A percentile compares a stretch with the other conserved stretches of the same genome.
Conservation (phyloP, 495 filamentous ascomycete species). For the Podospora fimiseda region DNA sequence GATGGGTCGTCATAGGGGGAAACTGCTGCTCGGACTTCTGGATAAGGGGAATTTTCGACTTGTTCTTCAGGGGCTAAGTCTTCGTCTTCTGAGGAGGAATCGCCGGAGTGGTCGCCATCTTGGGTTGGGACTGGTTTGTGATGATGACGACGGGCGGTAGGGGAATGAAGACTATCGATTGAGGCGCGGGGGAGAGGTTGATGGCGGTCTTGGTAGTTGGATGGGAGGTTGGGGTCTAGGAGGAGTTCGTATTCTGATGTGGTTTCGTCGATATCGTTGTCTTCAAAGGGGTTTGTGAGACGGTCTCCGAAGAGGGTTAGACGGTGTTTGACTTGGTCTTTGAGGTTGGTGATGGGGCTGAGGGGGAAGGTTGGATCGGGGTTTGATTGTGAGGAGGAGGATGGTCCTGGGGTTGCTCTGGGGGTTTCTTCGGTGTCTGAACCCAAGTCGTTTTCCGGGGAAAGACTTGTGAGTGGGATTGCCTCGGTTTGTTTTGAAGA, state of each 20-base stretch:
- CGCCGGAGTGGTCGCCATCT: conserved; percentile 4
- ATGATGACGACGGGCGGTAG: conserved; percentile 14
- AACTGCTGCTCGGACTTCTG: conserved; percentile 59
- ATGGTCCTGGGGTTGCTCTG: conserved; percentile 2
- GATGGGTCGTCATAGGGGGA: conserved; percentile 57
- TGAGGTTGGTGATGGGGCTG: conserved; percentile 20
- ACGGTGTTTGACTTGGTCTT: conserved; percentile 26
- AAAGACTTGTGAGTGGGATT: background rate
- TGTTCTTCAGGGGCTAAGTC: conserved; percentile 18
- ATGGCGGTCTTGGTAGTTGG: conserved; percentile 25
- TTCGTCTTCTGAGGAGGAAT: background rate
- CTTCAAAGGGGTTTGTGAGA: conserved; percentile 13
- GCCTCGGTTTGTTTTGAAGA: conserved; percentile 10
- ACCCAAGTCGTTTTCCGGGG: background rate
- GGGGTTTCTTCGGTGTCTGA: background rate
- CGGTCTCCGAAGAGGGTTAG: conserved; percentile 28
- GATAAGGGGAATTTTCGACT: conserved; percentile 60
- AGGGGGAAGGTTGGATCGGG: conserved; percentile 16
- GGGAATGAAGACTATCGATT: background rate
- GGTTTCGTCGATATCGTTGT: conserved; percentile 28
- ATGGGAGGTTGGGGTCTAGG: conserved; percentile 46
- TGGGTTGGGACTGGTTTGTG: conserved; percentile 32
- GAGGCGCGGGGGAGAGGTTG: conserved; percentile 20
- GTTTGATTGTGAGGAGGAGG: background rate
- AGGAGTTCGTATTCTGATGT: conserved; percentile 41